Evolutionary conservation across 257 asterid genomes (phyloP), one percentile per base, ranked within the genome.

Genomic region (Ajuga chamaepitys): DNA sequence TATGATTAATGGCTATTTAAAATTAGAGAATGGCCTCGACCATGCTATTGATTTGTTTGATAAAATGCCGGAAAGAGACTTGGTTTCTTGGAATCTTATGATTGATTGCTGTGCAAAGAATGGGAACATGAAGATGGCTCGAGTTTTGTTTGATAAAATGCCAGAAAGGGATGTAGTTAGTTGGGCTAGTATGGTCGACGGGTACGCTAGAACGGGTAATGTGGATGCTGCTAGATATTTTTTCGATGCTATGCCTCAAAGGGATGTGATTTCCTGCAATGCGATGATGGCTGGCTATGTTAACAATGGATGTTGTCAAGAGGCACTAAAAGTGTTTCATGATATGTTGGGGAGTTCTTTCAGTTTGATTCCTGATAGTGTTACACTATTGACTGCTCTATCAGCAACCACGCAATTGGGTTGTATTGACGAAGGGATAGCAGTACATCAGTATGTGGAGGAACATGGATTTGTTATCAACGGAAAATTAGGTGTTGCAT

Each of bases 51-150:
- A 78, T 4, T 46, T 92, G 81, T 92, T 92, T 60, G 82, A 78
- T 70, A 62, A 55, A 74, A 88, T 85, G 90, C 95, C 84, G 0
- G 37, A 70, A 9, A 83, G 86, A 53, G 95, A 92, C 71, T 78
- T 83, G 79, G 95, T 92, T 78, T 86, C 98, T 22, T 89, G 92
- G 95, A 92, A 92, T 68, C 82, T 85, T 64, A 83, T 85, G 93
- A 74, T 85, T 53, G 89, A 80, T 83, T 83, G 88, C 30, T 86
- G 88, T 38, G 86, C 80, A 2, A 81, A 89, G 81, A 74, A 78
- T 70, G 89, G 87, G 45, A 77, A 78, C 70, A 71, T 80, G 75
- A 80, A 73, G 48, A 20, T 66, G 71, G 97, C 96, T 24, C 74
- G 50, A 25, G 45, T 24, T 51, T 62, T 92, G 78, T 89, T 92